Evolutionary conservation across 2,329 filamentous ascomycete species (phyloP), one percentile per base, ranked within the genome.

Genomic region (Sphaerulina vaccinii): DNA sequence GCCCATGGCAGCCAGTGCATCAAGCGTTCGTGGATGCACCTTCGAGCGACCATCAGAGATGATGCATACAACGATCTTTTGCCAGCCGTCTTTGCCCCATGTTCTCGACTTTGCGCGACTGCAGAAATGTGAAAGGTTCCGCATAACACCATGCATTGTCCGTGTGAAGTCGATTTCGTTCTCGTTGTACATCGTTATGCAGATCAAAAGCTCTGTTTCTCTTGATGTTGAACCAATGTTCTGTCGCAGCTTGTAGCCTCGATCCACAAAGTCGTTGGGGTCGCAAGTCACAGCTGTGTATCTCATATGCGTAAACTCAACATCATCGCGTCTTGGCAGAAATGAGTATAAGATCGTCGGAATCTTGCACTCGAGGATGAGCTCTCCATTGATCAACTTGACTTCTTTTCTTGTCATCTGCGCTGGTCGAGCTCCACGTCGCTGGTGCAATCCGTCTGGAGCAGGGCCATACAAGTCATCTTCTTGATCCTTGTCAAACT

Each of bases 211-310:
- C 71, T 99, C 93, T 0, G 92, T 97, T 71, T 97, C 91, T 57
- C 93, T 84, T 22, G 85, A 77, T 1, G 88, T 95, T 51, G 77
- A 81, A 39, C 90, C 90, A 55, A 96, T 90, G 66, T 88, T 89
- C 71, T 97, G 93, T 48, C 93, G 87, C 64, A 99, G 75, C 67
- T 95, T 93, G 76, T 96, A 99, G 1, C 91, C 92, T 56, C 86
- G 83, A 6, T 85, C 80, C 2, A 90, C 87, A 64, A 95, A 97
- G 68, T 97, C 90, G 69, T 96, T 91, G 0, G 91, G 95, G 67
- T 96, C 91, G 71, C 90, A 97, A 1, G 93, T 99, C n/a, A 96
- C 93, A 8, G 93, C 93, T 0, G 92, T 96, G 70, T 99, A 99
- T 48, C 93, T 86, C 92, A 97, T 97, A 68, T 97, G 91, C 0